These are phyloP conservation scores for Rhizoctonia solani DNA, from an alignment of 1,284 basidiomycete species.

Conservation along the genomic window DNA sequence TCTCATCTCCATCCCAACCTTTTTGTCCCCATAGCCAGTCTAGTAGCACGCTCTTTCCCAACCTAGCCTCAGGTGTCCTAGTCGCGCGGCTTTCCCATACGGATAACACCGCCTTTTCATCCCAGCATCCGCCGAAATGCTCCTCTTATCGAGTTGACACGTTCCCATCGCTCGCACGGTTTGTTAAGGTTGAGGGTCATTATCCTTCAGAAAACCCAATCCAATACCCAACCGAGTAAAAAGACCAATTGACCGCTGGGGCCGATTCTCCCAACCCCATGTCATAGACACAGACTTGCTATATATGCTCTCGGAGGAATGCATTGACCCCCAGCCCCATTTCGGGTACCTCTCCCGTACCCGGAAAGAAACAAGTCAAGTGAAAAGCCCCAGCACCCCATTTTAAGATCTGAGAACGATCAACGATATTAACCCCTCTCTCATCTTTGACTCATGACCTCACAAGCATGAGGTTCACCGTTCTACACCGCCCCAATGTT, in stretches of 20 bases:
- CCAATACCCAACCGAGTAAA: background rate
- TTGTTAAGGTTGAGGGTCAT: too few species aligned
- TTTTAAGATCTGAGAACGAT: too few species aligned
- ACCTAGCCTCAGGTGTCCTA: background rate
- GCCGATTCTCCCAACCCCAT: background rate
- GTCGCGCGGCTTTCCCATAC: background rate
- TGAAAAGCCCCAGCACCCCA: too few species aligned
- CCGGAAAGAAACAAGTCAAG: too few species aligned
- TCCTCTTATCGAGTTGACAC: background rate
- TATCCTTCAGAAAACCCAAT: background rate
- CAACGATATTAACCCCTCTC: too few species aligned
- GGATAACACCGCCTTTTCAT: background rate
- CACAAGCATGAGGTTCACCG: too few species aligned
- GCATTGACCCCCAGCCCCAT: too few species aligned
- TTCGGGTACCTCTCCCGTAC: too few species aligned
- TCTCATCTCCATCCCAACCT: conserved; percentile 3
- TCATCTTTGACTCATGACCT: too few species aligned
- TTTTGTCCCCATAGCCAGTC: background rate
- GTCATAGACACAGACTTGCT: background rate
- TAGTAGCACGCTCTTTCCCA: background rate
- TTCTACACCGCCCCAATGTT: too few species aligned
- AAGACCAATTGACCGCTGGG: background rate
- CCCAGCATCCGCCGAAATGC: background rate
- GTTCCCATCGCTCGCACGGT: background rate
- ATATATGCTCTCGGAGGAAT: background rate